Evolutionary conservation across 257 asterid species (phyloP), one percentile per base, ranked within the genome.

Genomic region (Linaria vulgaris): DNA sequence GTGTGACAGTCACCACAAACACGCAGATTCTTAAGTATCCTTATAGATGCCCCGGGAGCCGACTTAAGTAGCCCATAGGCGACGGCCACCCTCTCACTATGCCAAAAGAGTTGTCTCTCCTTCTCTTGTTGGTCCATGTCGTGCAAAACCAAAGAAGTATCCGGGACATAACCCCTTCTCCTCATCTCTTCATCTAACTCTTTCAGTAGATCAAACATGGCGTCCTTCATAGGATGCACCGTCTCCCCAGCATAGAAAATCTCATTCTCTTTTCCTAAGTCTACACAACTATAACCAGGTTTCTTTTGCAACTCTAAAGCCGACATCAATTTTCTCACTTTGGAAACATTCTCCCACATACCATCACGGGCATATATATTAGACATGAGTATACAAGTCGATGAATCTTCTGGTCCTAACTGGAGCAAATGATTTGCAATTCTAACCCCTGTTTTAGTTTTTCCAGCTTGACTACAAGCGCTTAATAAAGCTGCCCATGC

Each of bases 81-180:
- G 21, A 86, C 76, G 12, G 95, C 97, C 56, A 80, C 53, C 62
- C 91, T 81, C 81, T 87, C 97, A 49, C 95, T 83, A 64, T 90
- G 95, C 95, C 97, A 84, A 75, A 85, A 89, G 23, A 89, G 86
- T 47, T 84, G 97, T 6, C 82, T 79, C 60, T 84, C 97, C 82
- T 87, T 87, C 82, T 87, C 95, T 23, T 70, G 85, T 41, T 67
- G 67, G 9, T 74, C 86, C 94, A 89, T 81, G 46, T 89, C 95
- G 59, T 86, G 94, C 79, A 89, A 74, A 63, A 89, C 95, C 41
- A 59, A 73, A 12, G 75, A 73, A 17, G 85, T 85, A 38, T 89
- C 88, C 0, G 95, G 94, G 19, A 76, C 70, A 70, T 90, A 89
- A 12, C 96, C 96, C 72, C 86, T 76, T 72, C 45, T 85, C 83